phyloP scores from a whole-genome alignment of 176 grass and related monocot genomes.

The Oryza glumipatula region DNA sequence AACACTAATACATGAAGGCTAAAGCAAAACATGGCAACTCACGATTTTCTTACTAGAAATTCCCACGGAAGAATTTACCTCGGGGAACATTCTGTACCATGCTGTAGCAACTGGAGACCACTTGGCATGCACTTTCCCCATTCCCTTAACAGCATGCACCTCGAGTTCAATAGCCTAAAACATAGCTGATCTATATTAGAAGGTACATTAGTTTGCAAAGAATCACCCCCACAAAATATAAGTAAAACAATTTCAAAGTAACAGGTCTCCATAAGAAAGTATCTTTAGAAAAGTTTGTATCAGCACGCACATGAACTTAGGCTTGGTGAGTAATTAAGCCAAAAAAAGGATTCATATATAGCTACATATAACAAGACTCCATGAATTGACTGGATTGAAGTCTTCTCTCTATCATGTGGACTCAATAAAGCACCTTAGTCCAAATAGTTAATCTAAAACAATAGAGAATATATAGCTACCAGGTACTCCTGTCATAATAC shows the following conservation, averaged over 20 bases:
- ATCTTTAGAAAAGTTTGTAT: constrained; percentile 3
- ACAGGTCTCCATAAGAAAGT: not conserved
- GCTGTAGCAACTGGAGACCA: constrained; percentile 98
- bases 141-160: constrained; percentile 88
- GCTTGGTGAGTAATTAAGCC: constrained; percentile 2
- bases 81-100: constrained; percentile 95
- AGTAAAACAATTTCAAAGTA: constrained; percentile 7
- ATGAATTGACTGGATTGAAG: not conserved
- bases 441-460: constrained; percentile 3
- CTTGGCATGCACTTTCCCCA: constrained; percentile 92
- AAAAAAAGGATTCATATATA: constrained; percentile 15
- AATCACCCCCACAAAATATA: constrained; percentile 2
- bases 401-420: constrained; percentile 2
- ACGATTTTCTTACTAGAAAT: constrained; percentile 30
- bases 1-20: not conserved
- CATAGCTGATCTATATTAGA: constrained; percentile 2
- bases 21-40: not conserved
- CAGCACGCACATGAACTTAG: constrained; percentile 3
- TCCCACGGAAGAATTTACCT: constrained; percentile 52
- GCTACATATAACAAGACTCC: not conserved
- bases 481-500: not conserved
- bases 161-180: constrained; percentile 86
- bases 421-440: constrained; percentile 21
- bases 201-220: not conserved
- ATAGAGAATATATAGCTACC: constrained; percentile 3